Conservation (phyloP, 306 rosid species). For the Cucurbita argyrosperma region DNA sequence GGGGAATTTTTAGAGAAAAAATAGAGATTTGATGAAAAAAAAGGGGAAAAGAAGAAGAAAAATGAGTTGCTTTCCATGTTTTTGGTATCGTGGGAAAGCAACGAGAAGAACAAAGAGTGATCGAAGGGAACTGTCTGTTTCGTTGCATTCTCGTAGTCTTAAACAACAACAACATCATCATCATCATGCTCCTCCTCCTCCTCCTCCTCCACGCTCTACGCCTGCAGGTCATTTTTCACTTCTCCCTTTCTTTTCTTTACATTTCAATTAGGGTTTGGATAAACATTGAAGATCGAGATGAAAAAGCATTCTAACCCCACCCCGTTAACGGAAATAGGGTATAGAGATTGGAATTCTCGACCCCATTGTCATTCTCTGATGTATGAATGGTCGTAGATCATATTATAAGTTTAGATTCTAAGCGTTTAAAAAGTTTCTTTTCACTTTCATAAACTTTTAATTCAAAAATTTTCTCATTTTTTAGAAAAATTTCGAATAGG, state of each 20-base stretch:
- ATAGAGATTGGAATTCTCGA: neutral
- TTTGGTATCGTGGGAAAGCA: conserved; percentile 45
- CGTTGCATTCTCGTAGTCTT: conserved; percentile 10
- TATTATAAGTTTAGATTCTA: neutral
- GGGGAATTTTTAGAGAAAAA: neutral
- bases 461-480: too few relatives aligned
- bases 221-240: neutral
- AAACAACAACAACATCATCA: conserved; percentile 5
- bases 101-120: conserved; percentile 19
- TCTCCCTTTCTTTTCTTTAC: too few relatives aligned
- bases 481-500: too few relatives aligned
- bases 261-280: neutral
- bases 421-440: neutral
- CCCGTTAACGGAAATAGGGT: neutral
- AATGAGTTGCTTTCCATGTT: conserved; percentile 85
- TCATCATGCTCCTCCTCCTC: neutral
- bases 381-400: neutral
- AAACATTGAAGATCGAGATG: neutral
- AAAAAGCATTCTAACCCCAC: neutral
- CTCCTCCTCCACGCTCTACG: conserved; percentile 8
- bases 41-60: neutral
- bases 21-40: neutral
- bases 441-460: neutral
- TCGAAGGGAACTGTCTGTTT: conserved; percentile 8
- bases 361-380: too few relatives aligned